Base-by-base conservation (phyloP, 176 grass and related monocot species). In the Eragrostis curvula region DNA sequence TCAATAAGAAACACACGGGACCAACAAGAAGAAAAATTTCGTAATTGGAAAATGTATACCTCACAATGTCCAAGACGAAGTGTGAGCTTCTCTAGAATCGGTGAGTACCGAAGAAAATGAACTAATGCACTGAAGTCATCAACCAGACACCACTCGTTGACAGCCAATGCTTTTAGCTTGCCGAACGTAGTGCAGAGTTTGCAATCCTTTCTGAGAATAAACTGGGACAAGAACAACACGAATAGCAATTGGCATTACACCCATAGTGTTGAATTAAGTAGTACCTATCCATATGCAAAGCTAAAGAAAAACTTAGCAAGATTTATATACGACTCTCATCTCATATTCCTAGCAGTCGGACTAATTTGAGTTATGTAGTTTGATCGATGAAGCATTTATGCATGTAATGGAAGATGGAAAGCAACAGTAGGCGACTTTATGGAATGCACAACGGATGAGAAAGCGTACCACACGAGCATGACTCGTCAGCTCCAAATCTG, bases 401-500 rank as follows among this genome's bases (percentile, higher is more conserved):
- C 6, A 14, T 2, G 17, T 15, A 3, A 49, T 2, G 11, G 14
- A 2, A 49, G 12, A 49, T 49, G 10, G 47, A 4, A 15, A 14
- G 47, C 32, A 13, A 14, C 47, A 49, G 47, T 49, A 36, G 32
- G 32, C 32, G 11, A 49, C 14, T 49, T 1, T 55, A 6, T 5
- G 4, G 18, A 16, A 21, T 55, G 6, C 17, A 21, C 5, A 55
- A 55, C 0, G 5, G 5, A 55, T 20, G 18, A 20, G 18, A 3
- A 7, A 55, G 17, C 77, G 67, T 79, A 79, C 77, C 77, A 53
- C 47, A 51, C 36, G 13, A 27, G 27, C 20, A 40, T 68, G 13
- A 36, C 18, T 16, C 23, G 27, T 53, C 46, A 79, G 40, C 77
- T 68, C 77, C 50, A 68, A 79, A 66, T 20, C 52, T 8, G 62